Conservation (phyloP, 2,329 filamentous ascomycete species). For the Fusarium burgessii region DNA sequence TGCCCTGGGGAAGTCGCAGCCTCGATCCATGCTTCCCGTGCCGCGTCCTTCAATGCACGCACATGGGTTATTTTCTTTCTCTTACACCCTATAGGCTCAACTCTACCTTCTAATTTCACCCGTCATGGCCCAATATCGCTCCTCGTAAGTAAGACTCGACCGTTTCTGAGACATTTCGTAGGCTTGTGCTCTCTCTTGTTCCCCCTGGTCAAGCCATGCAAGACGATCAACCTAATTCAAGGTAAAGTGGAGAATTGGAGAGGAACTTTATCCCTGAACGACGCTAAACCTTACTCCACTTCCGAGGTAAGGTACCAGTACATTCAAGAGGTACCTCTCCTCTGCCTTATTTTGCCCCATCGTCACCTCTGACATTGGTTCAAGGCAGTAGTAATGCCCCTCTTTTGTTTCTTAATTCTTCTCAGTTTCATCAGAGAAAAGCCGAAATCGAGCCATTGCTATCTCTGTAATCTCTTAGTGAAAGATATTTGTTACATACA, state of each 20-base stretch:
- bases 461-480: background rate
- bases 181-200: background rate
- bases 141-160: constrained; percentile 6
- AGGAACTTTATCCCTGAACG: constrained; percentile 9
- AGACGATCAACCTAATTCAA: constrained; percentile 39
- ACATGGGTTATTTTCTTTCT: background rate
- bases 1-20: constrained; percentile 2
- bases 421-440: background rate
- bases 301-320: constrained; percentile 27
- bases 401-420: constrained; percentile 8
- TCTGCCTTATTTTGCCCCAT: constrained; percentile 1
- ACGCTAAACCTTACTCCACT: constrained; percentile 29
- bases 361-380: background rate
- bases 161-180: constrained; percentile 23
- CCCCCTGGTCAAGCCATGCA: constrained; percentile 19
- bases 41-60: background rate
- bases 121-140: background rate
- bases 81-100: background rate
- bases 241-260: constrained; percentile 37
- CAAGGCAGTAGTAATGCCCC: background rate
- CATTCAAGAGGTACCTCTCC: constrained; percentile 28
- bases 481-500: background rate
- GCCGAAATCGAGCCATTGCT: background rate
- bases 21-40: constrained; percentile 9
- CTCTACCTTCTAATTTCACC: constrained; percentile 7